Evolutionary conservation across 371 early-diverging fungal genomes (phyloP).

Genomic region (Rhizopus arrhizus): DNA sequence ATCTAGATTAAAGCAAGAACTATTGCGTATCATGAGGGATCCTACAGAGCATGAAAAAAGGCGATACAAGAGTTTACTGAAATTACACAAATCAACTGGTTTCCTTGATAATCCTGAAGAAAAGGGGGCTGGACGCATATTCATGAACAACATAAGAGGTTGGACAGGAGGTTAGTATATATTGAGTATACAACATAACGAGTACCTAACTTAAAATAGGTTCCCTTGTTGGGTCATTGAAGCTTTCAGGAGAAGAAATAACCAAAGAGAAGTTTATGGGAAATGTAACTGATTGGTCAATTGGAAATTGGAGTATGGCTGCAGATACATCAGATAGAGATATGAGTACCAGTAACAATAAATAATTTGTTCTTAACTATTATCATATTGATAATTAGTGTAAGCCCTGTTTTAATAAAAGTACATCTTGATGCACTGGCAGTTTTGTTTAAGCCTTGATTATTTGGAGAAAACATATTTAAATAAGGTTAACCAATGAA

Average conservation of each 20-base stretch:
- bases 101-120: constrained; percentile 47
- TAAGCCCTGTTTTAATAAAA: too few species aligned
- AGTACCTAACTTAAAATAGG: constrained; percentile 33
- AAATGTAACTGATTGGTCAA: constrained; percentile 70
- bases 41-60: constrained; percentile 47
- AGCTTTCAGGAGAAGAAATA: constrained; percentile 68
- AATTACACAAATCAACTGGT: constrained; percentile 34
- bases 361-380: too few species aligned
- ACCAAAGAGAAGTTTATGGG: constrained; percentile 64
- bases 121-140: constrained; percentile 59
- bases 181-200: not conserved
- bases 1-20: constrained; percentile 63
- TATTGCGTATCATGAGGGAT: constrained; percentile 52
- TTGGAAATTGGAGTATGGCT: constrained; percentile 36
- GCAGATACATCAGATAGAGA: too few species aligned
- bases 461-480: too few species aligned
- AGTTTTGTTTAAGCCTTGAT: too few species aligned
- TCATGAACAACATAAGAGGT: constrained; percentile 67
- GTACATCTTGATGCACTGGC: too few species aligned
- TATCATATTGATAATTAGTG: too few species aligned
- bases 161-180: constrained; percentile 75
- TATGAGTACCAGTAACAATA: too few species aligned
- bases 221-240: constrained; percentile 73
- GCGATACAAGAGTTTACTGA: constrained; percentile 31
- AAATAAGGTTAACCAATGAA: too few species aligned